A percentile compares a stretch with the other conserved stretches of the same genome.
phyloP scores from a whole-genome alignment of 345 rosid genomes.

The Bruguiera parviflora region DNA sequence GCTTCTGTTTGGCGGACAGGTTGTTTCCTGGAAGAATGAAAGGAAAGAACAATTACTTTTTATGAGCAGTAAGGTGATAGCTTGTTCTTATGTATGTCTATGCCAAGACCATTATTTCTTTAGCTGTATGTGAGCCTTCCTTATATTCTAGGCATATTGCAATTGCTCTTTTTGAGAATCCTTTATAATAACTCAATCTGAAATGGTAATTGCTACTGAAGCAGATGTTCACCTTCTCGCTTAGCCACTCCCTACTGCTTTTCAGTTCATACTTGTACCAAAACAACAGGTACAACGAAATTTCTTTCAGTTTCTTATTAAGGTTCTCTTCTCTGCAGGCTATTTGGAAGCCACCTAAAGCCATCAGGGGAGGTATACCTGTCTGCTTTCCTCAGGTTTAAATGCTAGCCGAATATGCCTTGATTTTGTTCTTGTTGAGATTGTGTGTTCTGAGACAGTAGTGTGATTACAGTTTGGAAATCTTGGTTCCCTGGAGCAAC shows the following conservation, averaged over 20 bases:
- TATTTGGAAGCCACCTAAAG: slow-evolving; percentile 63
- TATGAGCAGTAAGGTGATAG: slow-evolving; percentile 74
- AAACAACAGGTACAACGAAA: slow-evolving; percentile 4
- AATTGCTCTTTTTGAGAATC: neutral
- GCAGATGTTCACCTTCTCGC: slow-evolving; percentile 1
- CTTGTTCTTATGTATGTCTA: neutral
- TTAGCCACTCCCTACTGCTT: neutral
- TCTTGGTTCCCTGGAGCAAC: slow-evolving; percentile 72
- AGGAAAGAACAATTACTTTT: slow-evolving; percentile 78
- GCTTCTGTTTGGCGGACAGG: slow-evolving; percentile 81
- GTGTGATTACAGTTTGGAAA: slow-evolving; percentile 62
- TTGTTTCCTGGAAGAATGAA: slow-evolving; percentile 92
- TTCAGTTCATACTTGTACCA: neutral
- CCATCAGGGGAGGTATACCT: slow-evolving; percentile 81
- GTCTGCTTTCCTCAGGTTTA: slow-evolving; percentile 92
- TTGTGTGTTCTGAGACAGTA: slow-evolving; percentile 17
- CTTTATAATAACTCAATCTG: neutral
- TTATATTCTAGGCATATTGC: neutral
- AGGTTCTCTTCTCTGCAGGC: slow-evolving; percentile 42
- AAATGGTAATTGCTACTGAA: neutral
- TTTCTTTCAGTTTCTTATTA: slow-evolving; percentile 1
- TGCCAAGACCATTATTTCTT: neutral
- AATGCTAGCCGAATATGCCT: slow-evolving; percentile 14
- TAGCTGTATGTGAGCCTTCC: neutral
- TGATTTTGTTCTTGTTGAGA: neutral